Base-by-base conservation (phyloP, 1,139 yeast genomes). In the Yamadazyma epiphylla region DNA sequence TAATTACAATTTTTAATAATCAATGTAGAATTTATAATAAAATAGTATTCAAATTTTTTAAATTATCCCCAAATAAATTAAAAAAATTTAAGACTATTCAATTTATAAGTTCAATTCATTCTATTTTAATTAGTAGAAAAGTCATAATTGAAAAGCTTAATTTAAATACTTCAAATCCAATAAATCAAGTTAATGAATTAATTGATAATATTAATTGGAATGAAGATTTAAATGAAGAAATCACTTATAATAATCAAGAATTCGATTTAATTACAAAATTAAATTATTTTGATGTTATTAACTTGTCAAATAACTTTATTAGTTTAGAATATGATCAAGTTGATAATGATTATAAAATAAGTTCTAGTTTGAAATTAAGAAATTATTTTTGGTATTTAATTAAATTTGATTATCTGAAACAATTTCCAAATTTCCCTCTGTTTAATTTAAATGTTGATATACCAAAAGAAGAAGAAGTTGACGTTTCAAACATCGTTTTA, bases 21-120 rank as follows among this genome's bases (percentile, higher is more conserved):
- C 72, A 66, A 38, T 42, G 58, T 9, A 52, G 48, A 26, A 45
- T 65, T 19, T 61, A 60, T 39, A 56, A 58, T 33, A 49, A 51
- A 33, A 31, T 60, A 7, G 37, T 50, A 8, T 37, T 32, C 22
- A 58, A 55, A 34, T 40, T 57, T 21, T 32, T 29, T 20, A 36
- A 38, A 15, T 16, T 39, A 13, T 27, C 43, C 0, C 15, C 26
- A n/a, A 6, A 25, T 6, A 38, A 31, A 17, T 28, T 30, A 9
- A 41, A 35, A 24, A 37, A 39, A 33, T 19, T 34, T 15, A 51
- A 45, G 28, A 42, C 61, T 7, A 39, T 48, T 8, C 41, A 58
- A 2, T 37, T 58, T 17, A 43, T 53, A 7, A 52, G 53, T 33
- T 45, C 58, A 11, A 43, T 62, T 22, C 67, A 62, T 25, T 52